Evolutionary conservation across 495 filamentous ascomycete species (phyloP).

Genomic region (Podospora conica): DNA sequence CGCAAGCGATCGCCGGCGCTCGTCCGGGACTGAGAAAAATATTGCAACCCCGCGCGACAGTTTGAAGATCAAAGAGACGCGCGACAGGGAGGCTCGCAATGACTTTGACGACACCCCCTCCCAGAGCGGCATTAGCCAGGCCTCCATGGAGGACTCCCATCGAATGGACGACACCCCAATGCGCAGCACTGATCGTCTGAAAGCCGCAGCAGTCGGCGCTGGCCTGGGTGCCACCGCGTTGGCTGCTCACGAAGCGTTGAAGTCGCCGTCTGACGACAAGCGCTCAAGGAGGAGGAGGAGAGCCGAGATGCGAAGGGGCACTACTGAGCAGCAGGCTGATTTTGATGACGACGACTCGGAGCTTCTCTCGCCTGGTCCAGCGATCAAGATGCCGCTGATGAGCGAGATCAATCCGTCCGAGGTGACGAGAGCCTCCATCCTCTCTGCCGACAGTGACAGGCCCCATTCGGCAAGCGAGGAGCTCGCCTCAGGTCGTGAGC

Average conservation of each 20-base stretch:
- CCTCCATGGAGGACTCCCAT: slow-evolving; percentile 31
- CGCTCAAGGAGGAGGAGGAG: slow-evolving; percentile 39
- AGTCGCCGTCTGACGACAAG: slow-evolving; percentile 42
- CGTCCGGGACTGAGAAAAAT: slow-evolving; percentile 25
- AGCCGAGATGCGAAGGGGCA: slow-evolving; percentile 35
- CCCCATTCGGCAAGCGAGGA: slow-evolving; percentile 57
- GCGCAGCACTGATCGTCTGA: slow-evolving; percentile 34
- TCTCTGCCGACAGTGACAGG: slow-evolving; percentile 72
- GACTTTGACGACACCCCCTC: slow-evolving; percentile 50
- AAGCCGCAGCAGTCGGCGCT: slow-evolving; percentile 33
- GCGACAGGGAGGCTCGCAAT: slow-evolving; percentile 52
- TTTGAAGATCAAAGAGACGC: slow-evolving; percentile 33
- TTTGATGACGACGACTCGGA: slow-evolving; percentile 37
- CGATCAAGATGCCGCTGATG: slow-evolving; percentile 71
- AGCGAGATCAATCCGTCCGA: slow-evolving; percentile 81
- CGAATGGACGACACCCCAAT: slow-evolving; percentile 38
- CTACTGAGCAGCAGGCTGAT: slow-evolving; percentile 27
- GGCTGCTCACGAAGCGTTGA: slow-evolving; percentile 27
- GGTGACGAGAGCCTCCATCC: slow-evolving; percentile 79
- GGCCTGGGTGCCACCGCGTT: slow-evolving; percentile 28
- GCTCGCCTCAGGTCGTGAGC: slow-evolving; percentile 50
- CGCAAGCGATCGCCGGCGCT: slow-evolving; percentile 41
- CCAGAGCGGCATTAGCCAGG: slow-evolving; percentile 38
- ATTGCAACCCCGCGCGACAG: slow-evolving; percentile 32
- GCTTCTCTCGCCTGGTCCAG: slow-evolving; percentile 36